Evolutionary conservation across 441 rosid genomes (phyloP), one percentile per base, ranked within the genome.

Genomic region (Croton laevigatus): DNA sequence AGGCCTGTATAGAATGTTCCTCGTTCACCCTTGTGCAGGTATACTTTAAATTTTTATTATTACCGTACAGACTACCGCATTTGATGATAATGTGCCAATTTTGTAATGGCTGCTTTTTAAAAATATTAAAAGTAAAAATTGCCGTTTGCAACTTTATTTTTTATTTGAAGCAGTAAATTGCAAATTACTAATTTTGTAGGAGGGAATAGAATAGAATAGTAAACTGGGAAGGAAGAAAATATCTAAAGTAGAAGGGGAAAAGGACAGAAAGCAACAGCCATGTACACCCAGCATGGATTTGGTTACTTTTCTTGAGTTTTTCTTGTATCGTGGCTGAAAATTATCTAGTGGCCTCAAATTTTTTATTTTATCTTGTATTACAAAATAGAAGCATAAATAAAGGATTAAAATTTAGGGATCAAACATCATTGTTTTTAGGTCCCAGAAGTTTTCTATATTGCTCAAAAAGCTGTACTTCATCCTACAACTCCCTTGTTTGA

Each of bases 381-480:
- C 59, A 36, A 38, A 49, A 58, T 36, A 53, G 19, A 20, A 49
- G 61, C n/a, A 55, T 61, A 53, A 19, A 22, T 61, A 53, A 19
- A 22, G 52, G 19, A 22, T 66, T 27, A 68, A 45, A 53, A 37
- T 65, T 58, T 66, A 45, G 67, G 17, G 59, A 58, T 65, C 14
- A 22, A 38, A 20, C 37, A 66, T 73, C 42, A 27, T 52, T 71
- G 36, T 60, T 46, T 71, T 63, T 81, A 93, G 98, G 89, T 89
- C 58, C 83, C 82, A 11, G 81, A 85, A 49, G 90, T 88, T 75
- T 84, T 91, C 73, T 81, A 79, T 80, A 82, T 85, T 75, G 96
- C 97, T 3, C 96, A 88, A 80, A 85, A 82, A 72, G 93, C 98
- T 40, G 97, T 87, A 40, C 85, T 85, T 75, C 85, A 93, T 78